Conservation (phyloP, 1,284 basidiomycete genomes). For the Stygiomarasmius scandens region DNA sequence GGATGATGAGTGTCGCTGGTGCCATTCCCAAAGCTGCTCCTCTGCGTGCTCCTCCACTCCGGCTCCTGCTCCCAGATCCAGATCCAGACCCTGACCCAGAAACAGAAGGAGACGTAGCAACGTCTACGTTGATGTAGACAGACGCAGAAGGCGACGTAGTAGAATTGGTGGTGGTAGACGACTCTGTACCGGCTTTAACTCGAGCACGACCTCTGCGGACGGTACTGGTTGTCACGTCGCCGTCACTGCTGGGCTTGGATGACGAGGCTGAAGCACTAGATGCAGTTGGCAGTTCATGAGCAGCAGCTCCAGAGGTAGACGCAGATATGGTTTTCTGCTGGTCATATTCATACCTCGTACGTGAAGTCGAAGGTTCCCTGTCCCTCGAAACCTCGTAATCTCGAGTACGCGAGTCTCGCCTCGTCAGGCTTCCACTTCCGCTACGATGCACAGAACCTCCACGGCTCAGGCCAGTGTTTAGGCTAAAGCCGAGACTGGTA, state of each 20-base stretch:
- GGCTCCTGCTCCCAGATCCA: background rate
- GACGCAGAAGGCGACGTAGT: background rate
- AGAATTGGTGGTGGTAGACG: background rate
- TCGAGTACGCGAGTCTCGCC: no score
- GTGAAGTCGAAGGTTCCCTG: no score
- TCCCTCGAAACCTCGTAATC: no score
- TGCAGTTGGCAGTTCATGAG: background rate
- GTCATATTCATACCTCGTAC: no score
- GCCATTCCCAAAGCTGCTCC: no score
- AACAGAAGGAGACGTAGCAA: background rate
- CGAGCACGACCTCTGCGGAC: background rate
- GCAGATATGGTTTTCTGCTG: no score
- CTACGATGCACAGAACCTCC: background rate
- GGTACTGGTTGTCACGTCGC: background rate
- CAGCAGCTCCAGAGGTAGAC: no score
- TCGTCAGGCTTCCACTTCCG: background rate
- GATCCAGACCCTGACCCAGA: background rate
- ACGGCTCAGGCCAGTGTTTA: background rate
- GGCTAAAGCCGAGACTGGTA: background rate
- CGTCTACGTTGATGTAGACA: background rate
- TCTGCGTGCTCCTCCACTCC: background rate
- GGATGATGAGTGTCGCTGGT: background rate
- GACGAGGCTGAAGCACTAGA: background rate
- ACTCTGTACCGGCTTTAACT: background rate
- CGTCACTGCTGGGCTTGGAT: background rate